Percentiles rank a stretch among this genome's conserved stretches.
These are phyloP conservation scores for Fusarium armeniacum DNA, from an alignment of 2,329 filamentous ascomycete genomes.

Conservation along the genomic window DNA sequence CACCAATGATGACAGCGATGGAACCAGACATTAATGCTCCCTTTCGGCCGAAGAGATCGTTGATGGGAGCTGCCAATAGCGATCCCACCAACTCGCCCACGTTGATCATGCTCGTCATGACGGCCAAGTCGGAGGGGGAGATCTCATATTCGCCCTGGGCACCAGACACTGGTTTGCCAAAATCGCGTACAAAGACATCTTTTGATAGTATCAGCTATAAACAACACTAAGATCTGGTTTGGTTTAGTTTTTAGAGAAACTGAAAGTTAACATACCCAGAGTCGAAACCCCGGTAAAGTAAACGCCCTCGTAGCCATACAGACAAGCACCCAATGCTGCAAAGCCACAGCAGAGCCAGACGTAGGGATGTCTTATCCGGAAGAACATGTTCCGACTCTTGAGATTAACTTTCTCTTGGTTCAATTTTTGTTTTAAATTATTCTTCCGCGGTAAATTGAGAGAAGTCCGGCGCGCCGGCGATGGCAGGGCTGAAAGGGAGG, in stretches of 20 bases:
- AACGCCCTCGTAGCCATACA: conserved; percentile 57
- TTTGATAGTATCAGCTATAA: conserved; percentile 3
- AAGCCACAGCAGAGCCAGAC: conserved; percentile 54
- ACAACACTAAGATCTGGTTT: background rate
- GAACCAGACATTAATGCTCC: conserved; percentile 50
- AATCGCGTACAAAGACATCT: conserved; percentile 55
- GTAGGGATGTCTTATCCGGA: conserved; percentile 48
- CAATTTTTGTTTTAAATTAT: conserved; percentile 1
- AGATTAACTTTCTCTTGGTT: conserved; percentile 21
- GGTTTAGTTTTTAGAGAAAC: background rate
- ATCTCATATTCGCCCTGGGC: conserved; percentile 51
- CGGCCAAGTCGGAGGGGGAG: conserved; percentile 40
- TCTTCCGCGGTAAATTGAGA: background rate
- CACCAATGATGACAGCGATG: conserved; percentile 49
- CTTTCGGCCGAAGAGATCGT: conserved; percentile 54
- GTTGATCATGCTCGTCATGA: conserved; percentile 58
- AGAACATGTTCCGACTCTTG: conserved; percentile 1
- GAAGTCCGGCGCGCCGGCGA: conserved; percentile 10
- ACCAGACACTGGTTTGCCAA: conserved; percentile 46
- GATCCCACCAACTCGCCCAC: conserved; percentile 57
- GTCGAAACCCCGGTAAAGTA: conserved; percentile 55
- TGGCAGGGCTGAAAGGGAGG: conserved; percentile 33
- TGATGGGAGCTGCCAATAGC: conserved; percentile 55
- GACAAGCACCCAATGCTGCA: conserved; percentile 55
- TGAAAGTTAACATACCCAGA: conserved; percentile 42